A percentile compares a stretch with the other conserved stretches of the same genome.
phyloP scores from a whole-genome alignment of 1,284 basidiomycete species.

The Trametes versicolor region DNA sequence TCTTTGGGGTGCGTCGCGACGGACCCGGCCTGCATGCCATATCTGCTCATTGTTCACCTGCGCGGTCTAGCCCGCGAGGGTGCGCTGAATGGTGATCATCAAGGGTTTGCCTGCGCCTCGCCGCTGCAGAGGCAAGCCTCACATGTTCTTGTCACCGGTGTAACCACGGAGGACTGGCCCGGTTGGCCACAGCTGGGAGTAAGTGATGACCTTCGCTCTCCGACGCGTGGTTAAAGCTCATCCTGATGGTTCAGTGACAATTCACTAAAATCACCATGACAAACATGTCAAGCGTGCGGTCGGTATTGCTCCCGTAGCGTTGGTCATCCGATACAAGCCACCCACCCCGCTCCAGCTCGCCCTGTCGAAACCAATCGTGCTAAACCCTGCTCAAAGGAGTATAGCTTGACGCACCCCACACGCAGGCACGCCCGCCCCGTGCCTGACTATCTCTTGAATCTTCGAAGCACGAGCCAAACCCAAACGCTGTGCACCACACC shows the following conservation, averaged over 20 bases:
- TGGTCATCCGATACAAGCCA: neutral
- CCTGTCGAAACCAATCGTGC: neutral
- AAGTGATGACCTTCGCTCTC: neutral
- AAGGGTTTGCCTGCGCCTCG: neutral
- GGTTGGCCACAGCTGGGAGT: neutral
- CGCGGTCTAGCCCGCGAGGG: neutral
- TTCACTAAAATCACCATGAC: neutral
- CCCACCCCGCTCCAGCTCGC: neutral
- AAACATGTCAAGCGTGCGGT: neutral
- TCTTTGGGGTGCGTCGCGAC: constrained; percentile 26
- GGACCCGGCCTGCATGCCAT: neutral
- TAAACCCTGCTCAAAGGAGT: neutral
- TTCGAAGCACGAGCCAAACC: neutral
- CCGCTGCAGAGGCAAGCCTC: neutral
- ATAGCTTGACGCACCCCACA: neutral
- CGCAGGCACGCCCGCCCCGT: constrained; percentile 1
- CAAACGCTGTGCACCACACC: constrained; percentile 3
- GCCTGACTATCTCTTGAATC: constrained; percentile 2
- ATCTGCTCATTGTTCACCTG: constrained; percentile 7
- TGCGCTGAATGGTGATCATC: neutral
- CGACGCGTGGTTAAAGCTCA: no score
- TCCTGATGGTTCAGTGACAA: no score
- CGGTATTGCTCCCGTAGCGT: no score
- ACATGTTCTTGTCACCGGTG: neutral
- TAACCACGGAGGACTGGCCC: neutral